Evolutionary conservation across 176 grass and related monocot genomes (phyloP).

Genomic region (Melocanna baccifera): DNA sequence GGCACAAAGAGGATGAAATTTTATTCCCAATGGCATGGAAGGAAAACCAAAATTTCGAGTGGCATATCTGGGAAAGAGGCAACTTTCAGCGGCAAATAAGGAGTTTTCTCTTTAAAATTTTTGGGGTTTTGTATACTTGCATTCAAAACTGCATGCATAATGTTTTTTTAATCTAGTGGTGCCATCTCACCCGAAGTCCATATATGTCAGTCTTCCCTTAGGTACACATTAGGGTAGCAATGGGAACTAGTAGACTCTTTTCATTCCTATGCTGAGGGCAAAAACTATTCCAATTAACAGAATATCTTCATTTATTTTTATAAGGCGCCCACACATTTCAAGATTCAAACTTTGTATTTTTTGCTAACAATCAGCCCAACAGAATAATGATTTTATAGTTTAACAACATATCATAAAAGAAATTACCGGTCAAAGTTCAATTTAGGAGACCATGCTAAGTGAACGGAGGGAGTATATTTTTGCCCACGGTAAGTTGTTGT

Average conservation of each 20-base stretch:
- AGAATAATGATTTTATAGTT: not conserved
- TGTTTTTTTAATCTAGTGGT: not conserved
- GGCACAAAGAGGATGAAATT: too few species aligned
- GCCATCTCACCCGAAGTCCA: not conserved
- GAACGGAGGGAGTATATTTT: not conserved
- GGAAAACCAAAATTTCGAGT: too few species aligned
- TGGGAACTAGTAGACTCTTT: too few species aligned
- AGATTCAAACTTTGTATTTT: not conserved
- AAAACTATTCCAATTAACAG: not conserved
- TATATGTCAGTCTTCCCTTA: not conserved
- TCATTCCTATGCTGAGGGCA: not conserved
- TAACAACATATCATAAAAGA: not conserved
- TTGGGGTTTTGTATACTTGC: not conserved
- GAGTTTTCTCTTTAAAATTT: not conserved
- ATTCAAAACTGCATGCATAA: not conserved
- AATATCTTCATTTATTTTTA: slow-evolving; percentile 3
- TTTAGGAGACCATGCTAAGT: not conserved
- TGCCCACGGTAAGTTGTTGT: not conserved
- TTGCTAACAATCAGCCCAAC: not conserved
- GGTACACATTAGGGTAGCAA: not conserved
- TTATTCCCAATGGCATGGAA: too few species aligned
- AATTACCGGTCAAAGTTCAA: not conserved
- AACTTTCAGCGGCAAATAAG: too few species aligned
- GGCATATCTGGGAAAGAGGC: too few species aligned
- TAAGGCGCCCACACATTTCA: not conserved